Evolutionary conservation across 2,329 filamentous ascomycete species (phyloP).

Genomic region (Pseudocercospora fuligena): DNA sequence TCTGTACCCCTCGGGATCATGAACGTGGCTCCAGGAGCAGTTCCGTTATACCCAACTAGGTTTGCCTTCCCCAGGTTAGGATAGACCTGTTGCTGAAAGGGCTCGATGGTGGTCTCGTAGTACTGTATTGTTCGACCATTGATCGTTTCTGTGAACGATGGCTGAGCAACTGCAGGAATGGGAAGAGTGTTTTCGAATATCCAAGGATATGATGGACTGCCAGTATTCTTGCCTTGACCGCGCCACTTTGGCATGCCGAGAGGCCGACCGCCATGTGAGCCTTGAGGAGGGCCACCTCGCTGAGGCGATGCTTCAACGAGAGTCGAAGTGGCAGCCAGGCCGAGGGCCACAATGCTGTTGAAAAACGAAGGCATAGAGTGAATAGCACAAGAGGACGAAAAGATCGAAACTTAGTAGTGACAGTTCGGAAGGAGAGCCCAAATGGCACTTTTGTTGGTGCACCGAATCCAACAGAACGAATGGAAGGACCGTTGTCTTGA

Average conservation of each 20-base stretch:
- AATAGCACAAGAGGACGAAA: background rate
- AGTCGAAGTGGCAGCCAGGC: constrained; percentile 18
- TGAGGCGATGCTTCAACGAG: constrained; percentile 18
- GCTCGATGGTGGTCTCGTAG: constrained; percentile 52
- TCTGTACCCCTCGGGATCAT: constrained; percentile 56
- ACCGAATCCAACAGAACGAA: constrained; percentile 5
- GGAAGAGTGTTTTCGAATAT: constrained; percentile 32
- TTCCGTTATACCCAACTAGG: constrained; percentile 59
- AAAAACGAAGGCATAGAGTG: constrained; percentile 5
- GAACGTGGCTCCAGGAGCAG: constrained; percentile 60
- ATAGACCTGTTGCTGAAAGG: constrained; percentile 50
- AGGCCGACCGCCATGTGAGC: background rate
- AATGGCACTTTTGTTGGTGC: constrained; percentile 2
- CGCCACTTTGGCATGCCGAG: constrained; percentile 9
- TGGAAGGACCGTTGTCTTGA: background rate
- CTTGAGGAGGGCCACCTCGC: constrained; percentile 9
- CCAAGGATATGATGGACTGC: constrained; percentile 30
- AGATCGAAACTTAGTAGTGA: background rate
- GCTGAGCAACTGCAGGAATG: constrained; percentile 28
- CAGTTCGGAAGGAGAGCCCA: background rate
- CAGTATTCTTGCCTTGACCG: constrained; percentile 29
- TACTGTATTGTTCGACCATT: constrained; percentile 50
- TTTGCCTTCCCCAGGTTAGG: constrained; percentile 47
- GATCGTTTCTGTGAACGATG: constrained; percentile 41
- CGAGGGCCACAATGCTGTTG: constrained; percentile 15